phyloP scores from a whole-genome alignment of 1,139 yeast genomes.

The Magnusiomyces ingens region DNA sequence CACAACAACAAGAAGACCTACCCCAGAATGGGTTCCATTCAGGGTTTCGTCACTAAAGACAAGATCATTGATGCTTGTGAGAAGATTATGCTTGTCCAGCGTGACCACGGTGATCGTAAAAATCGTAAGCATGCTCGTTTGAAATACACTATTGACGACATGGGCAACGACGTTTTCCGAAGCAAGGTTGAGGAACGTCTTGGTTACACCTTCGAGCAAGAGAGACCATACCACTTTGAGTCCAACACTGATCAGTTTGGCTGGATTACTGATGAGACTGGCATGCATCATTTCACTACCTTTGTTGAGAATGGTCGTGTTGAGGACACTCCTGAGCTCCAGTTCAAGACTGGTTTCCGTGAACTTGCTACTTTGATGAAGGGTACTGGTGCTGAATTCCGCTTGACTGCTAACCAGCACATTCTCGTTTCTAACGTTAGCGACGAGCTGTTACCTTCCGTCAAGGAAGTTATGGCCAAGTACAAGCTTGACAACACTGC shows the following conservation, averaged over 20 bases:
- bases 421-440: constrained; percentile 65
- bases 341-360: constrained; percentile 81
- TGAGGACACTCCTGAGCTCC: constrained; percentile 84
- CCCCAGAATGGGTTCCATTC: constrained; percentile 85
- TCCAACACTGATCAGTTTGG: constrained; percentile 91
- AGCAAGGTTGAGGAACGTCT: constrained; percentile 73
- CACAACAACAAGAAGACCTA: constrained; percentile 96
- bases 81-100: constrained; percentile 86
- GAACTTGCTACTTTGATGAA: constrained; percentile 68
- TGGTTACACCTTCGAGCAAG: constrained; percentile 68
- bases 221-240: constrained; percentile 67
- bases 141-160: constrained; percentile 91
- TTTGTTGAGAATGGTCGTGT: constrained; percentile 97
- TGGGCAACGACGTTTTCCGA: constrained; percentile 79
- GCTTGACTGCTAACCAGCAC: constrained; percentile 96
- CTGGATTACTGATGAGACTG: constrained; percentile 86
- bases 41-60: constrained; percentile 68
- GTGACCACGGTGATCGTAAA: constrained; percentile 92
- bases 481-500: constrained; percentile 81
- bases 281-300: constrained; percentile 83
- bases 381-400: constrained; percentile 64
- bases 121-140: constrained; percentile 97
- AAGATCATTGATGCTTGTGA: constrained; percentile 77
- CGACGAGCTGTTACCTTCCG: constrained; percentile 56
- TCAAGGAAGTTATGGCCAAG: constrained; percentile 59